These are phyloP conservation scores for Leucosporidium scottii DNA, from an alignment of 768 basidiomycete species.

Conservation along the genomic window DNA sequence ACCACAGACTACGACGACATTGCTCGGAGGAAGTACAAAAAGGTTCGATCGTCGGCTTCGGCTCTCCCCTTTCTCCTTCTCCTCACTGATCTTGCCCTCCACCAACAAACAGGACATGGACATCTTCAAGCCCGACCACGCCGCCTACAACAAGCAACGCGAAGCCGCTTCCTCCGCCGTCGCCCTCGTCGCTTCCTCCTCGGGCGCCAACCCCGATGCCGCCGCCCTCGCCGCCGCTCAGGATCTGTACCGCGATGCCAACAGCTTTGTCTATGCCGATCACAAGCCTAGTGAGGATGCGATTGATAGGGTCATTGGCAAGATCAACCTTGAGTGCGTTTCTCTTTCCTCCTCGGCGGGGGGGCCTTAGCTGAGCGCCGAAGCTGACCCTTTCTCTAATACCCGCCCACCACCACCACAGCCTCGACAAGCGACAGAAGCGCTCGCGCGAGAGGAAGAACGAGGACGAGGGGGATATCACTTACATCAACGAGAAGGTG, in stretches of 20 bases:
- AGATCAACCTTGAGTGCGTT: constrained; percentile 91
- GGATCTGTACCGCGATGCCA: constrained; percentile 84
- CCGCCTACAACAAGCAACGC: constrained; percentile 80
- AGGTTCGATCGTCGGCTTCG: constrained; percentile 1
- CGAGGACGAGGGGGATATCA: constrained; percentile 92
- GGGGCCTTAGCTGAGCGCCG: too few relatives aligned
- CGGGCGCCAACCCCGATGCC: constrained; percentile 35
- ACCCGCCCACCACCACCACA: constrained; percentile 38
- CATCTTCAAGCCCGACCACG: constrained; percentile 76
- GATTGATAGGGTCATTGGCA: constrained; percentile 80
- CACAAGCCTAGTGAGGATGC: constrained; percentile 93
- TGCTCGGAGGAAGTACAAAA: constrained; percentile 82
- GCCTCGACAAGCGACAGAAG: constrained; percentile 81
- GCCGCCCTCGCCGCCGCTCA: constrained; percentile 50
- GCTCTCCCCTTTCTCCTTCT: background rate
- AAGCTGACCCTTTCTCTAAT: background rate
- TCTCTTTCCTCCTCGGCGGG: too few relatives aligned
- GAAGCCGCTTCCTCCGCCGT: constrained; percentile 58
- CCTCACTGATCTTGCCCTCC: background rate
- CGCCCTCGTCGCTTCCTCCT: constrained; percentile 29
- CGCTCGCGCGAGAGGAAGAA: constrained; percentile 82
- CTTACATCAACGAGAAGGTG: constrained; percentile 58
- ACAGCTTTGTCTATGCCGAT: constrained; percentile 86
- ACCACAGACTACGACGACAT: constrained; percentile 76
- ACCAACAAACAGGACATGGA: constrained; percentile 59